Base-by-base conservation (phyloP, 805 yeast genomes). In the Candida suzukii region DNA sequence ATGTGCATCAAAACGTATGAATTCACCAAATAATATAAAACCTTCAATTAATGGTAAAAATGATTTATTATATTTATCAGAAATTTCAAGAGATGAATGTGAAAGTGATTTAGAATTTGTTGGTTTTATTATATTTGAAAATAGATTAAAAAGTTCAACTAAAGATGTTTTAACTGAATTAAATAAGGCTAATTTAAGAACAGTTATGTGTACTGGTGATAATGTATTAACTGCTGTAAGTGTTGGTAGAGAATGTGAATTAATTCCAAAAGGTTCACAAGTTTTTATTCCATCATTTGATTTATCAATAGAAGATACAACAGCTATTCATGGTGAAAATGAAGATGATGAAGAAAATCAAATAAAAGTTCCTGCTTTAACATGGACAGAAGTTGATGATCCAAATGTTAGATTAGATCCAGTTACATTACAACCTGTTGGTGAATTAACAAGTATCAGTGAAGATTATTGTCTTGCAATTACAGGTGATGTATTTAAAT, bases 171-270 rank as follows among this genome's bases (percentile, higher is more conserved):
- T 93, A 38, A 48, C 60, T 12, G 71, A 76, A 44, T 67, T 93
- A 38, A 66, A 67, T 19, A 69, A 68, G 6, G 97, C 99, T 0
- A 70, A 76, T 19, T 72, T 93, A 38, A 70, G 97, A 50, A 85
- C 93, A 0, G 67, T 88, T 24, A 93, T 93, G 99, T 93, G 99
- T 61, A 93, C 99, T 0, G 99, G 99, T 41, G 99, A 93, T 60
- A 93, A 93, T 56, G 78, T 93, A 17, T 66, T 93, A 42, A 93
- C 99, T 0, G 99, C 98, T 0, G 76, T 93, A 18, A 85, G 96
- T 61, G 99, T 93, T 16, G 96, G 85, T 3, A 73, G 78, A 45
- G 96, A 91, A 54, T 86, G 95, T 56, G 80, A 78, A 3, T 67
- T 93, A 46, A 61, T 93, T 11, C 60, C 60, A 3, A 51, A 57